These are phyloP conservation scores for Phalaenopsis hybrid DNA, from an alignment of 116 monocot genomes.

Conservation along the genomic window DNA sequence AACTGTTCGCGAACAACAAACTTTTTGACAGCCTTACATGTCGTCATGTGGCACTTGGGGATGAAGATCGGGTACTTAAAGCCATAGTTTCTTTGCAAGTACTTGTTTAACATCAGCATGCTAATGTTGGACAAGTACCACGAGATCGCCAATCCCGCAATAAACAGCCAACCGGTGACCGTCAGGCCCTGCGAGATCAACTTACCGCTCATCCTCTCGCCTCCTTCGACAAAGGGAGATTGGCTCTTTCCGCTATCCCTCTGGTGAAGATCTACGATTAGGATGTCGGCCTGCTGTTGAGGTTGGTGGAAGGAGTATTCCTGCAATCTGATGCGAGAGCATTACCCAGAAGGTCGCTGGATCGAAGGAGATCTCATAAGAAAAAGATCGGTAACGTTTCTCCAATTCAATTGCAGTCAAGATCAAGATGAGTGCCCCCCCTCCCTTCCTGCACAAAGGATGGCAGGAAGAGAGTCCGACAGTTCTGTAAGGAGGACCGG, in stretches of 20 bases:
- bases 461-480: too few species aligned
- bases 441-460: too few species aligned
- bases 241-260: neutral
- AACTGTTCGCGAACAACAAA: too few species aligned
- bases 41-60: conserved; percentile 97
- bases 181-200: conserved; percentile 2
- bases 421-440: too few species aligned
- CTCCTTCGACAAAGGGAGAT: conserved; percentile 3
- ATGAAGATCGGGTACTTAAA: conserved; percentile 97
- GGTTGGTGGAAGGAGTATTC: neutral
- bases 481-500: too few species aligned
- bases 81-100: conserved; percentile 77
- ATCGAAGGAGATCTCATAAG: too few species aligned
- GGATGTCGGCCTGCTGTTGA: neutral
- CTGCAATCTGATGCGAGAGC: neutral
- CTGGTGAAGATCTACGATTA: conserved; percentile 1
- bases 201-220: conserved; percentile 13
- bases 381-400: too few species aligned
- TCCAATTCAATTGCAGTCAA: too few species aligned
- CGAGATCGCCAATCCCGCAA: conserved; percentile 48
- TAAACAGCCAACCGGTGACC: conserved; percentile 47
- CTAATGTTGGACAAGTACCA: conserved; percentile 99
- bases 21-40: too few species aligned
- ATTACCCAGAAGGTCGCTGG: too few species aligned
- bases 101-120: conserved; percentile 94